Percentiles rank a stretch among this genome's conserved stretches.
Conservation (phyloP, 1,284 basidiomycete species). For the Inonotus hispidus region DNA sequence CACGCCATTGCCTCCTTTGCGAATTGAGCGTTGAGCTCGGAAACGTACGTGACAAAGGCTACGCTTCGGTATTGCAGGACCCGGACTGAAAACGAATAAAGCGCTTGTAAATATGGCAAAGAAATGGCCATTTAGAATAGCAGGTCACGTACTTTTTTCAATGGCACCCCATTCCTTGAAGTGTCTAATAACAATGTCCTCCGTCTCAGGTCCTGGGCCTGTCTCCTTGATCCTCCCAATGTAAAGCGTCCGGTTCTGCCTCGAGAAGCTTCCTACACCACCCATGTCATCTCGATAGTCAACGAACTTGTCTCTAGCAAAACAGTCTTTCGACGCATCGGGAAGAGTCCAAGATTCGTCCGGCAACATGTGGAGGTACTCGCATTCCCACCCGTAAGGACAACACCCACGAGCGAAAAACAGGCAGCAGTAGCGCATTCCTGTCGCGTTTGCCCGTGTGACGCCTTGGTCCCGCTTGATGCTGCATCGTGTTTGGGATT, state of each 20-base stretch:
- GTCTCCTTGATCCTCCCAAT: slow-evolving; percentile 93
- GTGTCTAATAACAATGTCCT: slow-evolving; percentile 85
- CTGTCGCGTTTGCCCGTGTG: slow-evolving; percentile 88
- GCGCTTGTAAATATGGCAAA: no score
- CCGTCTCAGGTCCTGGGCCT: slow-evolving; percentile 81
- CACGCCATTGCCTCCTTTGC: slow-evolving; percentile 99
- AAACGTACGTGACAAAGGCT: slow-evolving; percentile 94
- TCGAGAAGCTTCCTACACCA: slow-evolving; percentile 92
- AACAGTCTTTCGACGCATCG: slow-evolving; percentile 93
- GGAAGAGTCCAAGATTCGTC: slow-evolving; percentile 66
- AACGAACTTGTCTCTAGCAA: slow-evolving; percentile 94
- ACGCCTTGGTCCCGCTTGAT: slow-evolving; percentile 88
- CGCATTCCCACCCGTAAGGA: slow-evolving; percentile 96
- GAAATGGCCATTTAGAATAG: background rate
- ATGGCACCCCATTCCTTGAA: slow-evolving; percentile 98
- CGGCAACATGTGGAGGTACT: slow-evolving; percentile 87
- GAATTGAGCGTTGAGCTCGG: slow-evolving; percentile 87
- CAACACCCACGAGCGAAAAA: slow-evolving; percentile 97
- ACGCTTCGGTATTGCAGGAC: slow-evolving; percentile 93
- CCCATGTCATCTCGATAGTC: slow-evolving; percentile 99
- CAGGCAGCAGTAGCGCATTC: slow-evolving; percentile 89
- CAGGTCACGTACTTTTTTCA: slow-evolving; percentile 68
- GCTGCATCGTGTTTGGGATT: slow-evolving; percentile 87
- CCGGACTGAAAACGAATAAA: slow-evolving; percentile 50
- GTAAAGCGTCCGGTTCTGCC: slow-evolving; percentile 93